Base-by-base conservation (phyloP, 345 rosid species). In the Physaria fendleri region DNA sequence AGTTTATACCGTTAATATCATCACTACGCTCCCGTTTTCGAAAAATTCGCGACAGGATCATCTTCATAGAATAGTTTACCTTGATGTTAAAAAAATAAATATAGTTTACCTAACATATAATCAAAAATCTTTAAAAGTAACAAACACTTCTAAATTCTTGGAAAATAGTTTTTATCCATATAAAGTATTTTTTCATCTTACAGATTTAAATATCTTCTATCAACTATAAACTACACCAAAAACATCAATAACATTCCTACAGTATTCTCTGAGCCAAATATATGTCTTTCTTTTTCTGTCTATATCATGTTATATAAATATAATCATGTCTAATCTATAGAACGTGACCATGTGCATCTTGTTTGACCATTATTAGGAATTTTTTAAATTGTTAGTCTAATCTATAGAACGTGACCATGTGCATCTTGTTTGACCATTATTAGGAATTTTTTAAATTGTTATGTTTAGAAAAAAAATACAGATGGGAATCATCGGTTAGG, bases 211-310 rank as follows among this genome's bases (percentile, higher is more conserved):
- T 12, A 11, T 20, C 11, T 28, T 29, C 9, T 21, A 20, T 32
- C 53, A 43, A 17, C n/a, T 17, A 54, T 11, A 44, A 54, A 64
- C 32, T 23, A 42, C 44, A 28, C 16, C 32, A 16, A 53, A 15
- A 54, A 65, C 62, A 45, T 44, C 35, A 42, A 4, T 33, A 37
- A 37, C 24, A 47, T 56, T 66, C 58, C 57, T 4, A 66, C 34
- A 18, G 25, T 29, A 39, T 7, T 6, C 44, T 20, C 18, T 28
- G 57, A 27, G 35, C 71, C 71, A 40, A 66, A 49, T 22, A 58
- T 57, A 22, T 66, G 65, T 66, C 37, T 49, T 22, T 52, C 59
- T 49, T 49, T 56, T 66, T 66, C 30, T 58, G 71, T 66, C 27
- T 8, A 17, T 32, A 67, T 41, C 14, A 39, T 50, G 64, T 62